Conservation (phyloP, 176 grass and related monocot species). For the Themeda triandra region DNA sequence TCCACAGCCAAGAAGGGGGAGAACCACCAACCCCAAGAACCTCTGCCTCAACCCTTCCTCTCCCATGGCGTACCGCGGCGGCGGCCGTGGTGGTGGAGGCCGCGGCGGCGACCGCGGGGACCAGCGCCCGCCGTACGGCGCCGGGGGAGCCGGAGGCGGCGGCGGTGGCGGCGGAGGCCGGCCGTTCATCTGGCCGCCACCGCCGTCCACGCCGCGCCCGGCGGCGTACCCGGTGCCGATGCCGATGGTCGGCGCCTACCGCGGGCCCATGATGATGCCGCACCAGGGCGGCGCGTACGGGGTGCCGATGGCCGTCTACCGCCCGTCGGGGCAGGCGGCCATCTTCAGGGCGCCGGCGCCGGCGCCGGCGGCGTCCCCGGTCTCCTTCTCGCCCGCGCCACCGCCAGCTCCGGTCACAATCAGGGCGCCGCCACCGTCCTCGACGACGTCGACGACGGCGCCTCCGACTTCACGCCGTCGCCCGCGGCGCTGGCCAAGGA, state of each 20-base stretch:
- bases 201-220: no score
- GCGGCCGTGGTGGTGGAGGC: conserved; percentile 29
- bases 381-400: not conserved
- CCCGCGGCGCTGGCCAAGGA: no score
- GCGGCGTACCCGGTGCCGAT: not conserved
- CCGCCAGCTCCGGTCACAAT: not conserved
- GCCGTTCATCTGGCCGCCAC: conserved; percentile 37
- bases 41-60: not conserved
- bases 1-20: no score
- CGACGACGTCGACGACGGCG: not conserved
- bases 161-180: not conserved
- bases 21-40: not conserved
- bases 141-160: not conserved
- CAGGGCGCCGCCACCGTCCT: not conserved
- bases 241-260: conserved; percentile 10
- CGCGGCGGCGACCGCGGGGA: conserved; percentile 21
- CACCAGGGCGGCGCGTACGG: conserved; percentile 4
- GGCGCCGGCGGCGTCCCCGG: not conserved
- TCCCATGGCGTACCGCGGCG: conserved; percentile 42
- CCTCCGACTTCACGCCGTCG: no score
- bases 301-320: not conserved
- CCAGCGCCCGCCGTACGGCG: not conserved
- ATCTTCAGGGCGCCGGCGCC: not conserved
- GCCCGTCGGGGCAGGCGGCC: not conserved
- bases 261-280: not conserved